Evolutionary conservation across 2,329 filamentous ascomycete genomes (phyloP).

Genomic region (Botryotinia globosa): DNA sequence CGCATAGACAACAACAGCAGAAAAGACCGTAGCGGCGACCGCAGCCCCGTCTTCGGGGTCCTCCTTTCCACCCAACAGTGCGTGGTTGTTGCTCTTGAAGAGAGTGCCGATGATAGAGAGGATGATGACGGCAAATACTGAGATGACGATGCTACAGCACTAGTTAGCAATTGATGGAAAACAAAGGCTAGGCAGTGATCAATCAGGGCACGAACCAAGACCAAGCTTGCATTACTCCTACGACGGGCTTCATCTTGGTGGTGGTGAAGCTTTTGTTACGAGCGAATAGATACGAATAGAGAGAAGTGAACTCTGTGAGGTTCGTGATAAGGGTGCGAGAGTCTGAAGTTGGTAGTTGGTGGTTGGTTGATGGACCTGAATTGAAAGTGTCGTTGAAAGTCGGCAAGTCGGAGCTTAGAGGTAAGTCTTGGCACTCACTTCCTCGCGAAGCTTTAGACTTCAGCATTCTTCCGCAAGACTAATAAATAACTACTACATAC

Average conservation of each 20-base stretch:
- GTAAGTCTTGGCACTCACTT: neutral
- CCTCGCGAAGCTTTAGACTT: neutral
- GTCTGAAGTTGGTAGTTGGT: neutral
- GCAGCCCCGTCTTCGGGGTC: constrained; percentile 62
- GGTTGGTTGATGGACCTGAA: constrained; percentile 7
- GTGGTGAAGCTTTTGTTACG: neutral
- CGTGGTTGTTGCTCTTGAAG: constrained; percentile 77
- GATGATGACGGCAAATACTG: constrained; percentile 63
- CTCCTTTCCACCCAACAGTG: constrained; percentile 73
- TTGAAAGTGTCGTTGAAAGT: constrained; percentile 9
- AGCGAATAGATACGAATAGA: neutral
- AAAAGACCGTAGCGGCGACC: constrained; percentile 82
- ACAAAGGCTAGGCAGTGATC: constrained; percentile 14
- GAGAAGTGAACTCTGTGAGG: neutral
- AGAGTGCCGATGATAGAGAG: constrained; percentile 64
- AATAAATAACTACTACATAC: too few species aligned
- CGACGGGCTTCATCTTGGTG: constrained; percentile 80
- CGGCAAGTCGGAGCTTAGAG: constrained; percentile 8
- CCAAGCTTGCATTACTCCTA: constrained; percentile 91
- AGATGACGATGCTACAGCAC: constrained; percentile 64
- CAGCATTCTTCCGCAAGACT: neutral
- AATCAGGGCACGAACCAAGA: constrained; percentile 67
- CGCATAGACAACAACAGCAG: constrained; percentile 81
- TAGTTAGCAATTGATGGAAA: constrained; percentile 14
- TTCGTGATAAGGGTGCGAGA: neutral